phyloP scores from a whole-genome alignment of 192 early-diverging fungal species.

The Allomyces arbusculus region DNA sequence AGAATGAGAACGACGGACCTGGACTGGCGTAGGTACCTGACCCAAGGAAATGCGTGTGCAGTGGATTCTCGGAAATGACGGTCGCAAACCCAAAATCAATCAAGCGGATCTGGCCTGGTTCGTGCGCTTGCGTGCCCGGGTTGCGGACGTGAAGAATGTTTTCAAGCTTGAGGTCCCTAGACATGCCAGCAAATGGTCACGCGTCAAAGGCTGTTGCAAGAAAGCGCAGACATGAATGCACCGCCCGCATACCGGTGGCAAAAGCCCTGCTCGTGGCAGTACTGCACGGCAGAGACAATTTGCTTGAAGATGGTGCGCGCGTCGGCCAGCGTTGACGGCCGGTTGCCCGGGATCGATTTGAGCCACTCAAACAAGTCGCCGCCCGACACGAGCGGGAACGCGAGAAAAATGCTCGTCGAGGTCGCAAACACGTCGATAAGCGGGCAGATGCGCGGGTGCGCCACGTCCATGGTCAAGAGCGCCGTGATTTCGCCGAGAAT shows the following conservation, averaged over 20 bases:
- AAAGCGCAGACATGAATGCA: too few relatives aligned
- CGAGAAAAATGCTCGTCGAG: neutral
- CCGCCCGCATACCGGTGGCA: neutral
- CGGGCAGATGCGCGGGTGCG: neutral
- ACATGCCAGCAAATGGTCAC: too few relatives aligned
- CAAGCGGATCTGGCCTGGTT: neutral
- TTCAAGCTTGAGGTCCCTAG: neutral
- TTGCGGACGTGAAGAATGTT: neutral
- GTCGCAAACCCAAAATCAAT: neutral
- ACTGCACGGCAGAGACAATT: conserved; percentile 46
- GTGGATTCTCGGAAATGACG: neutral
- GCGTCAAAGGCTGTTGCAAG: too few relatives aligned
- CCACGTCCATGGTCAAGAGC: too few relatives aligned
- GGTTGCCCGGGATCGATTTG: neutral
- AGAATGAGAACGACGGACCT: neutral
- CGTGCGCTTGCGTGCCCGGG: neutral
- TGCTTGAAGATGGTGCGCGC: conserved; percentile 46
- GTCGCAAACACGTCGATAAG: neutral
- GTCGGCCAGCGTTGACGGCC: conserved; percentile 19
- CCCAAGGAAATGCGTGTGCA: neutral
- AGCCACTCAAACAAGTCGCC: neutral
- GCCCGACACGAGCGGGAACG: neutral
- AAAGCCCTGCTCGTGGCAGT: conserved; percentile 36
- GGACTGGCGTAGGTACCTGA: neutral
- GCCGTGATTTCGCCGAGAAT: too few relatives aligned